Base-by-base conservation (phyloP, 495 filamentous ascomycete species). In the Aspergillus bridgeri region DNA sequence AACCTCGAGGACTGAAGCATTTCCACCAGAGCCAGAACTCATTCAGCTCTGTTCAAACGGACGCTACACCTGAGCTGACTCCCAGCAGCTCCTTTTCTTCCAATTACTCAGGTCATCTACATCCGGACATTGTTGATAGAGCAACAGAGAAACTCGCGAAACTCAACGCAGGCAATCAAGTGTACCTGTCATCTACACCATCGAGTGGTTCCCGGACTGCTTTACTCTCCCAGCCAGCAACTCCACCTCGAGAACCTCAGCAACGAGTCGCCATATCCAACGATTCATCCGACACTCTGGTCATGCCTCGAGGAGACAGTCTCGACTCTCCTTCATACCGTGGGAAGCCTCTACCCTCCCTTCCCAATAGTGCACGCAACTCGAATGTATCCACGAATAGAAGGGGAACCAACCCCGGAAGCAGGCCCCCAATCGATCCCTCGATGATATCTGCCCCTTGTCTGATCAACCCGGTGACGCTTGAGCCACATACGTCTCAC, bases 1-100 rank as follows among this genome's bases (percentile, higher is more conserved):
- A 66, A 53, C 19, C 67, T 18, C 62, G 71, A 57, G 66, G 69
- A 42, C 47, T 24, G 13, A 60, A 67, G 46, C 48, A 57, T 15
- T 25, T 64, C 3, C 68, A 73, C 55, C 65, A 69, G 25, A 72
- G 67, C 23, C 71, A 78, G 24, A 50, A 60, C 23, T 78, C 75
- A 1, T 76, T 71, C 57, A 73, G 72, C 60, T 78, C 75, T 1
- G 63, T 69, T 0, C 62, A 72, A 2, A 69, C 71, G 9, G 72
- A 75, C 33, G 65, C 61, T 4, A 73, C 69, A 1, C 76, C 76
- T 1, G 72, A 79, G 42, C 55, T 79, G 52, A 79, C 73, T 0
- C 76, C 76, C 0, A 79, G 75, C 64, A 78, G 70, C 57, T 79
- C 76, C 1, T 77, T 79, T 60, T 77, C 76, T 38, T 79, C 75